Percentiles rank a stretch among this genome's conserved stretches.
phyloP scores from a whole-genome alignment of 768 basidiomycete genomes.

The Lyophyllum atratum region DNA sequence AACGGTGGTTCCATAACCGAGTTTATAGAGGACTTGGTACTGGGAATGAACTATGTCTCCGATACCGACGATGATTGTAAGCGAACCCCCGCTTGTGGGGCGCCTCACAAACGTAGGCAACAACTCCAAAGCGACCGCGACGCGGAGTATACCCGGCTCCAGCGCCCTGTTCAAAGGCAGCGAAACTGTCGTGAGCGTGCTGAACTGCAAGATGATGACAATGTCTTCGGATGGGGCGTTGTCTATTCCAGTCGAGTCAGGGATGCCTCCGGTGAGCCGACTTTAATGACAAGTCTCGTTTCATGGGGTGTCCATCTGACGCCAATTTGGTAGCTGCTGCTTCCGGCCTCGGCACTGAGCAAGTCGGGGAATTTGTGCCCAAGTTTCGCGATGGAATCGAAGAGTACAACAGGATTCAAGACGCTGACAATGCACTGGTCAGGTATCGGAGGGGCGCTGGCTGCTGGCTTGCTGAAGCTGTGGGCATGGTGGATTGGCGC shows the following conservation, averaged over 20 bases:
- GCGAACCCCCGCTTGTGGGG: constrained; percentile 56
- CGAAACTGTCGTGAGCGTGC: constrained; percentile 51
- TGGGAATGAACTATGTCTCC: too few relatives aligned
- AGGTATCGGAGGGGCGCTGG: neutral
- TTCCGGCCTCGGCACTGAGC: constrained; percentile 22
- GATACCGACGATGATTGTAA: constrained; percentile 46
- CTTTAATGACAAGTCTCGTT: neutral
- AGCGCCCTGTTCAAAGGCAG: constrained; percentile 37
- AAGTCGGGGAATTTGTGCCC: constrained; percentile 17
- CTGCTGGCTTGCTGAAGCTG: neutral
- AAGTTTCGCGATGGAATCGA: neutral
- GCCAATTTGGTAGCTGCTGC: constrained; percentile 19
- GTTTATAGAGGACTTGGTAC: too few relatives aligned
- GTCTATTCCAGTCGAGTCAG: constrained; percentile 35
- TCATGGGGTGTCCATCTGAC: neutral
- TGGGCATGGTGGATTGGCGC: neutral
- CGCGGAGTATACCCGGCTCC: constrained; percentile 42
- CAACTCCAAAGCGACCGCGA: constrained; percentile 27
- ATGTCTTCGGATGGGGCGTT: constrained; percentile 44
- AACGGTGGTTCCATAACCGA: too few relatives aligned
- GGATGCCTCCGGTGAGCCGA: constrained; percentile 47
- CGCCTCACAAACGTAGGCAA: constrained; percentile 58
- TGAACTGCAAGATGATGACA: constrained; percentile 44
- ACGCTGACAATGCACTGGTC: neutral
- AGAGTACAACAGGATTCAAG: neutral